These are phyloP conservation scores for Microbotryum silenes-acaulis DNA, from an alignment of 1,284 basidiomycete species.

Conservation along the genomic window DNA sequence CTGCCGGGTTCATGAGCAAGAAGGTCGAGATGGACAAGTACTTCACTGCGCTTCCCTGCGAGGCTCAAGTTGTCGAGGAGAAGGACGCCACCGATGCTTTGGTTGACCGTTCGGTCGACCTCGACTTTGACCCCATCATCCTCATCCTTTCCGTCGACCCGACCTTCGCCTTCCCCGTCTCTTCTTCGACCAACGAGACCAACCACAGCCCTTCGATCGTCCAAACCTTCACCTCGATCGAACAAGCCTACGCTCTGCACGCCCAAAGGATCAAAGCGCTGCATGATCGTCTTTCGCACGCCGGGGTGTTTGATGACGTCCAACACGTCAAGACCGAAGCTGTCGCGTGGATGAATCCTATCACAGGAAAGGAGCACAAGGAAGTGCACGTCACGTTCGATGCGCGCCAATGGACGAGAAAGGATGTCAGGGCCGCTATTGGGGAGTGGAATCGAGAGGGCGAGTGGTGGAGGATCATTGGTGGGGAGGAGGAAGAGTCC, in stretches of 20 bases:
- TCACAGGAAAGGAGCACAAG: background rate
- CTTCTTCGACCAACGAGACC: background rate
- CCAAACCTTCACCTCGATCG: constrained; percentile 7
- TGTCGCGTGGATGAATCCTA: background rate
- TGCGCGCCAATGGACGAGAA: background rate
- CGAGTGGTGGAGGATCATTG: constrained; percentile 2
- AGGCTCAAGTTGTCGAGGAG: background rate
- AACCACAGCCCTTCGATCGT: constrained; percentile 15
- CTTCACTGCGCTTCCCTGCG: background rate
- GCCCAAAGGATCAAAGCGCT: constrained; percentile 13
- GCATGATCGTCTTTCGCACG: constrained; percentile 16
- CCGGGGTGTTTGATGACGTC: constrained; percentile 19
- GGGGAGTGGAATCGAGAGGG: constrained; percentile 3
- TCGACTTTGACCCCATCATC: constrained; percentile 9
- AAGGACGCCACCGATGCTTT: background rate
- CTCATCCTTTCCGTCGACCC: constrained; percentile 28
- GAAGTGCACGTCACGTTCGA: constrained; percentile 6
- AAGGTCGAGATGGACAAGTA: background rate
- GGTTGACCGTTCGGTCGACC: too few relatives aligned
- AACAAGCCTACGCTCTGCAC: constrained; percentile 17
- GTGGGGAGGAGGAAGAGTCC: constrained; percentile 1
- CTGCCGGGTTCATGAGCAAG: background rate
- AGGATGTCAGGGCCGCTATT: constrained; percentile 3
- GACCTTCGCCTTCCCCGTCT: constrained; percentile 3
- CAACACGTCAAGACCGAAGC: background rate